phyloP scores from a whole-genome alignment of 768 basidiomycete species.

The Mycena vitilis region DNA sequence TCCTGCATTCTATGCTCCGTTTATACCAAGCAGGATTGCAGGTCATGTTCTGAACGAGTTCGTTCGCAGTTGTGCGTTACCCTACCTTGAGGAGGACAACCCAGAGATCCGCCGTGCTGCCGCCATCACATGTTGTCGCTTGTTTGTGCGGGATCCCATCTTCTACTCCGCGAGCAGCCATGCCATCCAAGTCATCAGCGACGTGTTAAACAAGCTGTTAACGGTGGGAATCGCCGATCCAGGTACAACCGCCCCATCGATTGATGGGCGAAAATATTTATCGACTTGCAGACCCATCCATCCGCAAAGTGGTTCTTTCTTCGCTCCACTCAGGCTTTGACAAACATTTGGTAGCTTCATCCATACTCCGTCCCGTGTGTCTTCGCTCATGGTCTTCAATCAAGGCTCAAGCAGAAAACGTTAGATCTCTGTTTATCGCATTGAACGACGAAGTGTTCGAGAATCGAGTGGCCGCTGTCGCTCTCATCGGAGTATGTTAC shows the following conservation, averaged over 20 bases:
- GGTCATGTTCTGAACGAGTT: slow-evolving; percentile 97
- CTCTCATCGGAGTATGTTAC: slow-evolving; percentile 73
- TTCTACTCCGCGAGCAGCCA: slow-evolving; percentile 96
- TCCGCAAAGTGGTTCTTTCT: slow-evolving; percentile 87
- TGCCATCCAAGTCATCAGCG: slow-evolving; percentile 96
- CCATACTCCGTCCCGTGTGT: background rate
- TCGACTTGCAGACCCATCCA: slow-evolving; percentile 47
- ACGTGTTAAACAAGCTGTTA: slow-evolving; percentile 95
- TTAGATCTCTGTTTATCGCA: slow-evolving; percentile 96
- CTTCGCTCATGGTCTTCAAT: background rate
- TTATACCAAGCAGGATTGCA: slow-evolving; percentile 41
- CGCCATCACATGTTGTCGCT: slow-evolving; percentile 89
- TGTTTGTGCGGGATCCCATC: slow-evolving; percentile 95
- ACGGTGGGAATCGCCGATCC: slow-evolving; percentile 97
- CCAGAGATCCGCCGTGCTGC: slow-evolving; percentile 89
- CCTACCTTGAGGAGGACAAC: slow-evolving; percentile 94
- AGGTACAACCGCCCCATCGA: slow-evolving; percentile 57
- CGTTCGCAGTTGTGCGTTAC: slow-evolving; percentile 89
- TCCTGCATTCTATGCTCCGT: background rate
- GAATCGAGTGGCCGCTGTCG: slow-evolving; percentile 91
- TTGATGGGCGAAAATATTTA: background rate
- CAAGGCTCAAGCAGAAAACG: slow-evolving; percentile 93
- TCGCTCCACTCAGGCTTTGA: slow-evolving; percentile 95
- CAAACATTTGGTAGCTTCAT: slow-evolving; percentile 71
- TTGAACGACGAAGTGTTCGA: slow-evolving; percentile 97